A percentile compares a stretch with the other conserved stretches of the same genome.
phyloP scores from a whole-genome alignment of 305 asterid species.

The Solanum hybrid region DNA sequence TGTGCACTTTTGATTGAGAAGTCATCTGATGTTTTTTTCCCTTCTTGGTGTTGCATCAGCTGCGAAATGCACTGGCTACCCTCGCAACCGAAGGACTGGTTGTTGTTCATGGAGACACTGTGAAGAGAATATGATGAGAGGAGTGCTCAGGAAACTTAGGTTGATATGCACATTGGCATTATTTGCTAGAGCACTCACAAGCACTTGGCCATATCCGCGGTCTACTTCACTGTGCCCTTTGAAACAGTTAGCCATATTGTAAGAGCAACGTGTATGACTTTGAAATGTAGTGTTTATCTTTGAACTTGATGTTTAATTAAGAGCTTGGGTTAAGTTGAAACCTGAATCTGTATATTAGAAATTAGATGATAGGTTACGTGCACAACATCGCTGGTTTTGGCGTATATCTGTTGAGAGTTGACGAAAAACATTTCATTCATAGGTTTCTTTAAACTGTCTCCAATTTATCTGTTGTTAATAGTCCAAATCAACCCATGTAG shows the following conservation, averaged over 20 bases:
- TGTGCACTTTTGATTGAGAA: neutral
- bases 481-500: neutral
- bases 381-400: neutral
- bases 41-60: slow-evolving; percentile 26
- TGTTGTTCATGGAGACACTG: slow-evolving; percentile 67
- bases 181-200: neutral
- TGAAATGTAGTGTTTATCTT: neutral
- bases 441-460: neutral
- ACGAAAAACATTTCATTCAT: neutral
- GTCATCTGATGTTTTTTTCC: neutral
- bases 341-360: neutral
- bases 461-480: neutral
- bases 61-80: slow-evolving; percentile 76
- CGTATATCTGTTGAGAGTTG: neutral
- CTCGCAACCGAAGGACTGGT: slow-evolving; percentile 81
- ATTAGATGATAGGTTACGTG: neutral
- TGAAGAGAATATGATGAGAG: slow-evolving; percentile 54
- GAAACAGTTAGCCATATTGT: neutral
- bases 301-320: neutral
- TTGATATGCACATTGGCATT: neutral
- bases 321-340: neutral
- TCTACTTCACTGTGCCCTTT: neutral
- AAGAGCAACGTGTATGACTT: neutral
- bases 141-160: neutral
- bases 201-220: neutral